Evolutionary conservation across 2,329 filamentous ascomycete species (phyloP), one percentile per base, ranked within the genome.

Genomic region (Aspergillus persii): DNA sequence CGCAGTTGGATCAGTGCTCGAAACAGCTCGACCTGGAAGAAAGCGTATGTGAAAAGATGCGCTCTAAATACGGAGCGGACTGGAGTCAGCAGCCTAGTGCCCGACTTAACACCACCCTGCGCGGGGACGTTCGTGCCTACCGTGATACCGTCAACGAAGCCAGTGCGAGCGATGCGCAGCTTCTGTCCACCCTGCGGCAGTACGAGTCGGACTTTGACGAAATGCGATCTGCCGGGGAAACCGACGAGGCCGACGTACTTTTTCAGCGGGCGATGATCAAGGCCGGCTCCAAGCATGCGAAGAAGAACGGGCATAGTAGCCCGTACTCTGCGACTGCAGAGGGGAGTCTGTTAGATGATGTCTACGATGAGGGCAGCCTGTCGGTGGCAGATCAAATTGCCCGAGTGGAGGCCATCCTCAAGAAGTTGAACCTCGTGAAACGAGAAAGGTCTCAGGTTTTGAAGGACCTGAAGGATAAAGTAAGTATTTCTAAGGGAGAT

Each of bases 71-170:
- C 73, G 93, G 94, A 57, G 84, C 83, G 30, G 94, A 98, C 56
- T 99, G 95, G 95, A 96, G 92, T 18, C 95, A 99, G 70, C 95
- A 99, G 70, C 95, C 95, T 9, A 98, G 94, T 72, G 91, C 91
- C 33, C 84, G 91, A 58, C 83, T 99, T 46, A 99, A 94, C 1
- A 88, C 90, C 3, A 98, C 94, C 0, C 79, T 99, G 53, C 86
- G 93, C 57, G 89, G 87, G 59, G 95, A 99, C 71, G 89, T 98
- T 55, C 84, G 89, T 61, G 94, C 89, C 69, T 97, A 98, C 71
- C 86, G 89, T 31, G 90, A 93, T 59, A 95, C 95, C 0, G 82
- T 98, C 53, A 92, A 96, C 58, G 93, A 98, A 74, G 95, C 95
- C 3, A 86, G 87, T 53, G 88, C 87, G 52, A 99, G 92, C 69